Conservation (phyloP, 805 yeast species). For the Clavispora carvajalis region DNA sequence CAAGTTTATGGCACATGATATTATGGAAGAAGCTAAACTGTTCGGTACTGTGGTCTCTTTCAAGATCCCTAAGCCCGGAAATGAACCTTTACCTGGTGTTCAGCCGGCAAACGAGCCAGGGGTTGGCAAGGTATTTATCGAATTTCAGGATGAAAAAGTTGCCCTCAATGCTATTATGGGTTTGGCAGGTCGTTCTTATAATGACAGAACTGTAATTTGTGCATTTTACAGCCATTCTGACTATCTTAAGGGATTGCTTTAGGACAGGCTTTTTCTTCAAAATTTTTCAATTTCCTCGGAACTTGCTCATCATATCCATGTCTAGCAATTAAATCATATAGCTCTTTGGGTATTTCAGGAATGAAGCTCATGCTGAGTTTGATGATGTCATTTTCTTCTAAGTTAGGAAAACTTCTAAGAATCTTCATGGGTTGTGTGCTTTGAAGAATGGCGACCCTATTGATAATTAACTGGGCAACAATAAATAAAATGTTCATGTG, state of each 20-base stretch:
- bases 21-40: slow-evolving; percentile 44
- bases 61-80: slow-evolving; percentile 58
- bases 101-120: slow-evolving; percentile 44
- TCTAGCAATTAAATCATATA: slow-evolving; percentile 58
- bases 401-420: slow-evolving; percentile 63
- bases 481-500: slow-evolving; percentile 82
- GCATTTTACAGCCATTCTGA: slow-evolving; percentile 58
- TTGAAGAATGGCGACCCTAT: slow-evolving; percentile 56
- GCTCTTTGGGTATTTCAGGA: slow-evolving; percentile 61
- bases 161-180: slow-evolving; percentile 55
- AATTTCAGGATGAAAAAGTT: slow-evolving; percentile 47
- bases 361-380: slow-evolving; percentile 76
- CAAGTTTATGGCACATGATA: slow-evolving; percentile 47
- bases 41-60: slow-evolving; percentile 50
- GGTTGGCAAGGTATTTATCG: slow-evolving; percentile 67
- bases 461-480: slow-evolving; percentile 73
- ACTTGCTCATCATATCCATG: slow-evolving; percentile 55
- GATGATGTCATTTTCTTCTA: slow-evolving; percentile 70
- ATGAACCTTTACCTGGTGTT: slow-evolving; percentile 40
- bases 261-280: slow-evolving; percentile 4
- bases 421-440: slow-evolving; percentile 69
- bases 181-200: slow-evolving; percentile 61
- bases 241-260: slow-evolving; percentile 39
- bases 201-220: slow-evolving; percentile 64
- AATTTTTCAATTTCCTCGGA: slow-evolving; percentile 26